phyloP scores from a whole-genome alignment of 495 filamentous ascomycete species.

The Penicillium pancosmium region DNA sequence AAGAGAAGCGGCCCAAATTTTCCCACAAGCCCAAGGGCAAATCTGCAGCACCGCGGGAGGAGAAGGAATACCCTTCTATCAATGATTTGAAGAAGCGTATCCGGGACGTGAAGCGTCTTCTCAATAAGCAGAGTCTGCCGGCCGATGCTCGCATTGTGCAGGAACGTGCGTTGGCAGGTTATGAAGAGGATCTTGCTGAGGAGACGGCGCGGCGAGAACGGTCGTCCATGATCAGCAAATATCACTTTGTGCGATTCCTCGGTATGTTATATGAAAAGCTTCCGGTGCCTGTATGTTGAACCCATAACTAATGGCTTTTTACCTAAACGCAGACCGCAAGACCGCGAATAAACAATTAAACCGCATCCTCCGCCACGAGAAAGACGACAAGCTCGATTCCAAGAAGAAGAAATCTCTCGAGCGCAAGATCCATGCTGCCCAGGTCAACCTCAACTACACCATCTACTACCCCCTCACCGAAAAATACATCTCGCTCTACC shows the following conservation, averaged over 20 bases:
- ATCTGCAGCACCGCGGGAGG: slow-evolving; percentile 19
- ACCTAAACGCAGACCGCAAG: slow-evolving; percentile 67
- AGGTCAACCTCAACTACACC: slow-evolving; percentile 85
- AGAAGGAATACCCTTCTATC: slow-evolving; percentile 46
- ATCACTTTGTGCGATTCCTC: slow-evolving; percentile 95
- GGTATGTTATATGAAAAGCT: slow-evolving; percentile 37
- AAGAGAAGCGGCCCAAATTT: slow-evolving; percentile 19
- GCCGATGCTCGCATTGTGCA: slow-evolving; percentile 74
- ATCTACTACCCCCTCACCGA: slow-evolving; percentile 78
- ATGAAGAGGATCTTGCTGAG: slow-evolving; percentile 69
- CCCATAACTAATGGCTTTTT: slow-evolving; percentile 4
- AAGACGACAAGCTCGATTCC: slow-evolving; percentile 50
- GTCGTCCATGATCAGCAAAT: slow-evolving; percentile 77
- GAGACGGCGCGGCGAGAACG: slow-evolving; percentile 64
- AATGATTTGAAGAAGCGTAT: slow-evolving; percentile 57
- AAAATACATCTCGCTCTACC: slow-evolving; percentile 79
- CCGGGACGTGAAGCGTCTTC: slow-evolving; percentile 57
- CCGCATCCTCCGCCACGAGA: slow-evolving; percentile 50
- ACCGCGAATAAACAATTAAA: slow-evolving; percentile 76
- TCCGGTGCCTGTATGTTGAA: neutral
- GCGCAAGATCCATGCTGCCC: slow-evolving; percentile 64
- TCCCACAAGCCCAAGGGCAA: slow-evolving; percentile 30
- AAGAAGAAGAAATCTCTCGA: slow-evolving; percentile 54
- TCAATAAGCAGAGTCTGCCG: slow-evolving; percentile 66
- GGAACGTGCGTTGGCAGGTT: slow-evolving; percentile 78